Evolutionary conservation across 306 rosid species (phyloP).

Genomic region (Ammopiptanthus mongolicus): DNA sequence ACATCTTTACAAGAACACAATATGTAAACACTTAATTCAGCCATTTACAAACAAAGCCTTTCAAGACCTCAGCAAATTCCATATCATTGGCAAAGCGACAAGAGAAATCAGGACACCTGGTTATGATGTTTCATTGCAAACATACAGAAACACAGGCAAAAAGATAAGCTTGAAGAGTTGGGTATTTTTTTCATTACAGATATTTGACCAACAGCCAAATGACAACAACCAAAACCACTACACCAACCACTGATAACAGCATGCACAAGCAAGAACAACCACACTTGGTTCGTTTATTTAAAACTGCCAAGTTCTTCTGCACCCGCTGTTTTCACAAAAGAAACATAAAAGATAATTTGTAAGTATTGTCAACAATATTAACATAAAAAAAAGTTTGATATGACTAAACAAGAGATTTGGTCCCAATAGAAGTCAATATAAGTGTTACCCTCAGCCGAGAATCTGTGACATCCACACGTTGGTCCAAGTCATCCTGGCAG

Average conservation of each 20-base stretch:
- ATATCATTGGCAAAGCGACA: not conserved
- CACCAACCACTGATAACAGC: slow-evolving; percentile 66
- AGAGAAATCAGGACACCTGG: not conserved
- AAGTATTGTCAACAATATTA: not conserved
- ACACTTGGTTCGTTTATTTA: slow-evolving; percentile 76
- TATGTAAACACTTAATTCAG: slow-evolving; percentile 6
- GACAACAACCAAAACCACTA: slow-evolving; percentile 53
- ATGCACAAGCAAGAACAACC: slow-evolving; percentile 83
- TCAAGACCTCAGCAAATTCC: not conserved
- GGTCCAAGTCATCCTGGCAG: slow-evolving; percentile 83
- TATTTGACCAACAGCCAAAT: slow-evolving; percentile 54
- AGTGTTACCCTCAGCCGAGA: slow-evolving; percentile 69
- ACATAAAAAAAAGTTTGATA: not conserved
- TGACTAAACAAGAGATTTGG: not conserved
- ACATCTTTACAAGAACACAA: not conserved
- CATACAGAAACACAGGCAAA: slow-evolving; percentile 10
- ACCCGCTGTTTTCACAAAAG: slow-evolving; percentile 63
- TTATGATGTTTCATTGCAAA: slow-evolving; percentile 13
- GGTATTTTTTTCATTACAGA: slow-evolving; percentile 38
- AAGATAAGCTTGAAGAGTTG: not conserved
- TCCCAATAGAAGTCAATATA: not conserved
- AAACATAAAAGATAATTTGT: slow-evolving; percentile 5
- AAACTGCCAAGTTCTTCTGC: slow-evolving; percentile 73
- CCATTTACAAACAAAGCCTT: slow-evolving; percentile 10
- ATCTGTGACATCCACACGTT: slow-evolving; percentile 77